Conservation (phyloP, 768 basidiomycete species). For the Hygrophoropsis aurantiaca region DNA sequence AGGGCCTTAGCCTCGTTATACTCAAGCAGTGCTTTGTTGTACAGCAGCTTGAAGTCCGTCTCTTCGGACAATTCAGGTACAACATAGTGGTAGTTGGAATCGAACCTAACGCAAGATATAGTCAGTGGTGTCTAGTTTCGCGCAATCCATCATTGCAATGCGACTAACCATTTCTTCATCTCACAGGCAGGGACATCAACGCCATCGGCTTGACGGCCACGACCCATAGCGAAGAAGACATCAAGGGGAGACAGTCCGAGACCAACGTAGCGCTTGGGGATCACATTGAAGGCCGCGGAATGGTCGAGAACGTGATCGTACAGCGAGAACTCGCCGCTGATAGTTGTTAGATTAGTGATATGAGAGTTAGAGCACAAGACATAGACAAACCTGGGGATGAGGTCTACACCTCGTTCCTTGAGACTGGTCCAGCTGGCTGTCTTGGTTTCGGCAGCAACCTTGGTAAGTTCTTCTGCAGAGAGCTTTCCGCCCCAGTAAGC, state of each 20-base stretch:
- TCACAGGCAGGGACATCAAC: slow-evolving; percentile 97
- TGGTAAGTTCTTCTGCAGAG: slow-evolving; percentile 83
- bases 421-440: slow-evolving; percentile 86
- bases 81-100: slow-evolving; percentile 98
- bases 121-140: slow-evolving; percentile 5
- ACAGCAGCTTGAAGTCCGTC: slow-evolving; percentile 91
- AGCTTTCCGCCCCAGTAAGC: slow-evolving; percentile 96
- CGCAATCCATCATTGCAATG: background rate
- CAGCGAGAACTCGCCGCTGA: slow-evolving; percentile 95
- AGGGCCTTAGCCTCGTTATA: slow-evolving; percentile 92
- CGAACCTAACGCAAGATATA: slow-evolving; percentile 62
- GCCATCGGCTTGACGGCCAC: slow-evolving; percentile 90
- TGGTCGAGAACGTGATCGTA: slow-evolving; percentile 99
- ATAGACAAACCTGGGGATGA: slow-evolving; percentile 78
- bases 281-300: slow-evolving; percentile 93
- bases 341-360: slow-evolving; percentile 15
- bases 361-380: slow-evolving; percentile 8
- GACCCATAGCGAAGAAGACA: slow-evolving; percentile 98
- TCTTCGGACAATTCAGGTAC: slow-evolving; percentile 92
- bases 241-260: slow-evolving; percentile 87
- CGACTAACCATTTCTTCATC: slow-evolving; percentile 97
- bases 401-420: slow-evolving; percentile 84
- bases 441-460: slow-evolving; percentile 83
- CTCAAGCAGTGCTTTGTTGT: slow-evolving; percentile 93
- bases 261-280: slow-evolving; percentile 90